Percentiles rank a stretch among this genome's conserved stretches.
These are phyloP conservation scores for Trichoderma cornu-damae DNA, from an alignment of 2,329 filamentous ascomycete genomes.

Conservation along the genomic window DNA sequence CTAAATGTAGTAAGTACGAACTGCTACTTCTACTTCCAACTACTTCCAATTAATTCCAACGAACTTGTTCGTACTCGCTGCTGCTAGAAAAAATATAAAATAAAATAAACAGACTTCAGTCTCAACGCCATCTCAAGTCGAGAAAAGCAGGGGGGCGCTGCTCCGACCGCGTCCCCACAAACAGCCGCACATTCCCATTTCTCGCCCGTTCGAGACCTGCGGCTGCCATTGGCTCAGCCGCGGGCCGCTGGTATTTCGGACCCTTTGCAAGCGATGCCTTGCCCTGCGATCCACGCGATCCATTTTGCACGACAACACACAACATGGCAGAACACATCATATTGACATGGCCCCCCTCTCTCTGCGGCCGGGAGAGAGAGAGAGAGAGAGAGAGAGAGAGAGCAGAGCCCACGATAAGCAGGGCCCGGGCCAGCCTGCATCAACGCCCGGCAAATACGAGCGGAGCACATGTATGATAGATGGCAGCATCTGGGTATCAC, in stretches of 20 bases:
- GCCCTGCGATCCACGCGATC: neutral
- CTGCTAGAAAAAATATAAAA: too few species aligned
- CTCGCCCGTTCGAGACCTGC: slow-evolving; percentile 3
- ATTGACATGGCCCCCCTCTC: neutral
- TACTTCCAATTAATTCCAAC: too few species aligned
- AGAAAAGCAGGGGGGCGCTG: neutral
- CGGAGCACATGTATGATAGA: neutral
- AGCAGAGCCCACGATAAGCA: neutral
- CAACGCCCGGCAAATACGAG: neutral
- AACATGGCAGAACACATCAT: neutral
- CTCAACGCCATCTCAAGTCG: neutral
- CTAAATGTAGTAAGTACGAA: too few species aligned
- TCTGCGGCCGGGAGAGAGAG: too few species aligned
- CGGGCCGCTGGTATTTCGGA: neutral
- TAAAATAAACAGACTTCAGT: neutral
- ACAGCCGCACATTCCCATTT: slow-evolving; percentile 14
- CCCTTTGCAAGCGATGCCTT: neutral
- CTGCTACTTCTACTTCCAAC: too few species aligned
- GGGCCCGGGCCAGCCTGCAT: neutral
- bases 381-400: too few species aligned
- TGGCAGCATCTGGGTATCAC: slow-evolving; percentile 3
- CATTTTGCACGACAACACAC: neutral
- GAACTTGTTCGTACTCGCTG: too few species aligned
- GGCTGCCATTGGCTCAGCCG: neutral
- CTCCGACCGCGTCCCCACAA: neutral